Evolutionary conservation across 2,329 filamentous ascomycete genomes (phyloP).

Genomic region (Emergomyces pasteurianus): DNA sequence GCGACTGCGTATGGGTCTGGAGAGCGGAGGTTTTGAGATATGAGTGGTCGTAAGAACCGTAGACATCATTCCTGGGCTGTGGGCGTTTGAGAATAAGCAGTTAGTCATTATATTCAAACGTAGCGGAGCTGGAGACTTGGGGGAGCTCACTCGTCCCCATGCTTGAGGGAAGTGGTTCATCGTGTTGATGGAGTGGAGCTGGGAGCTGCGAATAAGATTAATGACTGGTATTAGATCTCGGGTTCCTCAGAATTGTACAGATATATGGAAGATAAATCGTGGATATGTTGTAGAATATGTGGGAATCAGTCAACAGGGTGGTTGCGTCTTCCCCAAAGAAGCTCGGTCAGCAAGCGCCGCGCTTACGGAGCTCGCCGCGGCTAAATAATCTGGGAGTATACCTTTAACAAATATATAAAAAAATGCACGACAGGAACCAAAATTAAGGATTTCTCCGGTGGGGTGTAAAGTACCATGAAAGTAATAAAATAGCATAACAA

Average conservation of each 20-base stretch:
- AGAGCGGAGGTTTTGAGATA: constrained; percentile 62
- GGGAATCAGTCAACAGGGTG: constrained; percentile 6
- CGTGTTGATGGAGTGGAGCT: constrained; percentile 13
- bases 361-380: constrained; percentile 8
- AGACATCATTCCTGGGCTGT: constrained; percentile 93
- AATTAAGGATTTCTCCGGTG: too few relatives aligned
- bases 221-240: neutral
- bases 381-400: too few relatives aligned
- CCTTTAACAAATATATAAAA: neutral
- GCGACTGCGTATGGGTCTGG: constrained; percentile 78
- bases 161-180: constrained; percentile 57
- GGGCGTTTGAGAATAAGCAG: constrained; percentile 1
- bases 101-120: constrained; percentile 4
- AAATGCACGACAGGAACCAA: neutral
- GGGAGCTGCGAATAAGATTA: neutral
- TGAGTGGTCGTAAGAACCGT: constrained; percentile 81
- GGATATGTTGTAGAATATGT: neutral
- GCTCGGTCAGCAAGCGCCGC: constrained; percentile 4
- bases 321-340: constrained; percentile 3
- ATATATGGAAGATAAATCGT: constrained; percentile 7
- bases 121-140: neutral
- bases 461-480: too few relatives aligned
- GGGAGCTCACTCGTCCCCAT: constrained; percentile 50
- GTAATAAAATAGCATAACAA: neutral
- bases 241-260: neutral